These are phyloP conservation scores for Apocynum venetum DNA, from an alignment of 257 asterid species.

Conservation along the genomic window DNA sequence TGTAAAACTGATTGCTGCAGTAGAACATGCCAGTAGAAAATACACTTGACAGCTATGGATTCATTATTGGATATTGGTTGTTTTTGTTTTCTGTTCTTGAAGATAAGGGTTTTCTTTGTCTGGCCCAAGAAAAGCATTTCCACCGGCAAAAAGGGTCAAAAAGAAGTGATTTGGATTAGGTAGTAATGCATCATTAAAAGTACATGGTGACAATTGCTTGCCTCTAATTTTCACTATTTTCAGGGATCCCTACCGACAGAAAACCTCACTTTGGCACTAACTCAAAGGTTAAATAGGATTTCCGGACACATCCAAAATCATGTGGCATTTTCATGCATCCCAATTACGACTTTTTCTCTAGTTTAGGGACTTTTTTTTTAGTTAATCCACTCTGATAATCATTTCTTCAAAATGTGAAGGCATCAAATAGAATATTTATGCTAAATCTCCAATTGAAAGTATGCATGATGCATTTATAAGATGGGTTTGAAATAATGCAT, in stretches of 20 bases:
- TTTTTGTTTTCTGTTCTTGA: background rate
- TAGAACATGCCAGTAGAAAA: background rate
- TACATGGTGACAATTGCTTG: conserved; percentile 7
- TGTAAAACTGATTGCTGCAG: background rate
- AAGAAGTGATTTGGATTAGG: conserved; percentile 23
- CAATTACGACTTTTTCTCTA: too few species aligned
- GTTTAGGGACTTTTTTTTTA: too few species aligned
- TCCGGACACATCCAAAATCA: background rate
- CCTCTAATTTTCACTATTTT: conserved; percentile 5
- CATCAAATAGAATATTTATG: too few species aligned
- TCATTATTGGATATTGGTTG: background rate
- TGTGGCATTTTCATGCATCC: background rate
- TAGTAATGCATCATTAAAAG: background rate
- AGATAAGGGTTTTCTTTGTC: conserved; percentile 16
- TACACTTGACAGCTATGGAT: background rate
- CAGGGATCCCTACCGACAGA: conserved; percentile 18
- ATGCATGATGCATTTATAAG: too few species aligned
- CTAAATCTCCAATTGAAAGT: too few species aligned
- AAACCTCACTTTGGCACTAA: conserved; percentile 10
- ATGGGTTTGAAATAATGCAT: too few species aligned
- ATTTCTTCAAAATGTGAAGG: too few species aligned
- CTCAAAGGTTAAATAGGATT: background rate
- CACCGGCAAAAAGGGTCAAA: conserved; percentile 16
- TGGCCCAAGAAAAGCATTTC: background rate
- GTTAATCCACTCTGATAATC: too few species aligned